Base-by-base conservation (phyloP, 345 rosid genomes). In the Punica granatum region DNA sequence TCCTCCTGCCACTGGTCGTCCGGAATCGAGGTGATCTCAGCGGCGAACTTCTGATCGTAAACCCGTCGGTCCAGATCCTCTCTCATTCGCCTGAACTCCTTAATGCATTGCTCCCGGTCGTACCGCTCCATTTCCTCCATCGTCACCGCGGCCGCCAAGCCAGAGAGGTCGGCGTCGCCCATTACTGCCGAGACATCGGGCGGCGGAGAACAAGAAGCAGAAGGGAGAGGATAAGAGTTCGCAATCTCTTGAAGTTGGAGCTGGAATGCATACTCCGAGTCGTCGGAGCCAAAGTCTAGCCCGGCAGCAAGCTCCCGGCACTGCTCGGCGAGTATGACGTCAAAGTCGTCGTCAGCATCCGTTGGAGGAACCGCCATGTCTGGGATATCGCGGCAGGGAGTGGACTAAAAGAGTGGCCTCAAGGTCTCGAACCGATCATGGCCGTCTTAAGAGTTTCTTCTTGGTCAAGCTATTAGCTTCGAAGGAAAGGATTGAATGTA, bases 241-340 rank as follows among this genome's bases (percentile, higher is more conserved):
- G 41, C 62, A 66, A 90, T 82, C 80, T 89, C 96, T 48, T 82
- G 71, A 80, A 87, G 71, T 70, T 89, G 96, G 67, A 89, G 90
- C 19, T 77, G 56, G 78, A 80, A 85, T 21, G 92, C 96, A 3
- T 80, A 77, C 51, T 86, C 87, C 48, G 65, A 71, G 68, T 89
- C 96, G 68, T 89, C 96, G 7, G 77, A 25, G n/a, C 61, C 64
- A 21, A 79, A 63, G 76, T 84, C 31, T 73, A 69, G 73, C 62
- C 88, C 89, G 4, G 76, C 83, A 61, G 71, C 65, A 74, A 86
- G 51, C 63, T 81, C 86, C 53, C 75, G 74, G 49, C 75, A 80
- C 48, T 84, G 94, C 67, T 70, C 79, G 13, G 70, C 49, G 19
- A 84, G 75, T 1, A 76, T 54, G 60, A 66, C 39, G 1, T 67